Conservation (phyloP, 164 flowering plant species). For the Vitis rupestris region DNA sequence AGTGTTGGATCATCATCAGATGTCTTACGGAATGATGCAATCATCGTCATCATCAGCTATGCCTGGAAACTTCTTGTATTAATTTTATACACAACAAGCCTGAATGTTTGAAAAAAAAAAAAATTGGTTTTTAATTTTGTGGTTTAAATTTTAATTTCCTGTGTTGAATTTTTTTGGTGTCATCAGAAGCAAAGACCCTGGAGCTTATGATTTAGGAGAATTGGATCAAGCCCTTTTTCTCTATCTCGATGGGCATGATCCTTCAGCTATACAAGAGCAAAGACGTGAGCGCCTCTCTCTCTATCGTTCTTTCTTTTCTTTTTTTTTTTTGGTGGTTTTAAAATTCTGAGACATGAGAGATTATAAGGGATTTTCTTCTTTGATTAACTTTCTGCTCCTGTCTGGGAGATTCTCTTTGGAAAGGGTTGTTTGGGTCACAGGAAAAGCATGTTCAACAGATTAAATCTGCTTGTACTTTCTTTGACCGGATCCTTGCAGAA, state of each 20-base stretch:
- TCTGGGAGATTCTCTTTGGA: conserved; percentile 26
- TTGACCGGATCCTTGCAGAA: conserved; percentile 49
- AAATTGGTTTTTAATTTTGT: not conserved
- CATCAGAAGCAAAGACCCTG: conserved; percentile 57
- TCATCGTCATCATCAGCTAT: conserved; percentile 38
- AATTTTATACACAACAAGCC: not conserved
- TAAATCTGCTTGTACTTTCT: conserved; percentile 40
- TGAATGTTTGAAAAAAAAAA: too few relatives aligned
- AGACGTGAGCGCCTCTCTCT: conserved; percentile 42
- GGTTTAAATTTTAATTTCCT: not conserved
- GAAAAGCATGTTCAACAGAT: conserved; percentile 43
- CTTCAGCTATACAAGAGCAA: conserved; percentile 50
- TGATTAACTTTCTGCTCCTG: not conserved
- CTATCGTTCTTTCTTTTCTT: not conserved
- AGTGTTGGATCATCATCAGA: conserved; percentile 29
- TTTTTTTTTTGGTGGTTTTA: conserved; percentile 7
- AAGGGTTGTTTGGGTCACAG: conserved; percentile 31
- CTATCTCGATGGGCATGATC: conserved; percentile 78
- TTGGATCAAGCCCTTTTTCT: conserved; percentile 94
- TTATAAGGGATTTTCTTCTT: not conserved
- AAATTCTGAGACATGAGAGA: not conserved
- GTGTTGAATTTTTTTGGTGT: conserved; percentile 6
- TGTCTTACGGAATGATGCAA: conserved; percentile 66
- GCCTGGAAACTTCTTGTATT: conserved; percentile 66
- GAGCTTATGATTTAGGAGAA: conserved; percentile 88